A percentile compares a stretch with the other conserved stretches of the same genome.
These are phyloP conservation scores for Apiospora saccharicola DNA, from an alignment of 2,329 filamentous ascomycete genomes.

Conservation along the genomic window DNA sequence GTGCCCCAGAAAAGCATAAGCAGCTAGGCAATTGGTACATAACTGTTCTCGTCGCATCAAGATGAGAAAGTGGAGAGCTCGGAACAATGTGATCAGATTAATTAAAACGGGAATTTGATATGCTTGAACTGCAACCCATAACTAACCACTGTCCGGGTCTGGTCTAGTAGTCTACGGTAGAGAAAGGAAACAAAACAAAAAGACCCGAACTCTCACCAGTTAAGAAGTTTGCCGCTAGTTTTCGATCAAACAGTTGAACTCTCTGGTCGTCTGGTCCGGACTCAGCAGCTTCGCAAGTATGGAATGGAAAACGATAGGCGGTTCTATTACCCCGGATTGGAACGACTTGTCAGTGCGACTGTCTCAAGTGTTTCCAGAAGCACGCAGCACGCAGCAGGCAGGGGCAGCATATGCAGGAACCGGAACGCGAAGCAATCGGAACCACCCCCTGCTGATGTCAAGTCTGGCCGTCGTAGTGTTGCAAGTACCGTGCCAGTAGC, in stretches of 20 bases:
- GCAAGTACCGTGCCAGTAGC: background rate
- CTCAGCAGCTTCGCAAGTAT: background rate
- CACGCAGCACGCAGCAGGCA: constrained; percentile 5
- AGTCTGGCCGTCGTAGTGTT: background rate
- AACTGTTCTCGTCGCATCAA: constrained; percentile 16
- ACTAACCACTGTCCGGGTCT: background rate
- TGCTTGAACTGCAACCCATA: background rate
- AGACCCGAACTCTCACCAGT: background rate
- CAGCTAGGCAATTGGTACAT: background rate
- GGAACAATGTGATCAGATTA: background rate
- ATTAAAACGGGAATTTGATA: background rate
- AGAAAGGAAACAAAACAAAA: background rate
- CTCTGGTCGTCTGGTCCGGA: background rate
- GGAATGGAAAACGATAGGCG: background rate
- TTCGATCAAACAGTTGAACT: background rate
- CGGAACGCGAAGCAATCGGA: constrained; percentile 17
- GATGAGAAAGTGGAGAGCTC: constrained; percentile 3
- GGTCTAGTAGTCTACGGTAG: background rate
- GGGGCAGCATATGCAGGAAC: constrained; percentile 13
- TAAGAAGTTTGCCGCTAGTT: background rate
- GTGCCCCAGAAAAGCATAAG: constrained; percentile 5
- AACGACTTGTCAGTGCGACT: constrained; percentile 9
- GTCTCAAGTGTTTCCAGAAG: constrained; percentile 16
- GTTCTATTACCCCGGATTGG: background rate
- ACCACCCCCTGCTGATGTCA: constrained; percentile 6